Base-by-base conservation (phyloP, 2,329 filamentous ascomycete genomes). In the Chrysosporium queenslandicum region DNA sequence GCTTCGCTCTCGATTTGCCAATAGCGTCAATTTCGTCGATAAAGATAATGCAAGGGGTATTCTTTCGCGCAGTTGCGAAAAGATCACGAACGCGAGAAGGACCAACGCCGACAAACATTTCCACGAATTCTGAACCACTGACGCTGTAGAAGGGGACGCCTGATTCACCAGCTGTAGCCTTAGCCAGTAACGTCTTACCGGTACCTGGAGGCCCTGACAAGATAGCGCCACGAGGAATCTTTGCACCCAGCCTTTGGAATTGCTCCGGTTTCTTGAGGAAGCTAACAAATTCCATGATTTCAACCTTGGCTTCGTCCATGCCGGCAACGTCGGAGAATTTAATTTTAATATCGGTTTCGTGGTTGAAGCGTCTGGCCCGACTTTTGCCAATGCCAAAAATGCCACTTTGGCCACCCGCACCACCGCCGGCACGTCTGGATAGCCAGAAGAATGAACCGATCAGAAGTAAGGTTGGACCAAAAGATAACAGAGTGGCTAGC, bases 11-110 rank as follows among this genome's bases (percentile, higher is more conserved):
- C 52, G 91, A 86, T 66, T 90, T 88, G 61, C 92, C 92, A 63
- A 98, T 96, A 53, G 92, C 92, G 68, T 98, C 92, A 62, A 98
- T 98, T 71, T 98, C 92, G 66, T 98, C 92, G 60, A 98, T 97
- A 75, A 98, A 98, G 70, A 98, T 94, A 70, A 98, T 98, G 72
- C 92, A 98, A 2, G 92, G 92, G 0, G 92, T 87, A 70, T 87
- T 94, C 76, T 97, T 97, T 54, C 92, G 82, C 16, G 92, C 92
- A 61, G 87, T 95, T 53, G 88, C 83, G 64, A 98, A 98, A 49
- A 98, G 74, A 69, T 98, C 92, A 62, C 92, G 83, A 47, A 98
- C 92, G 70, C 92, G 82, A 27, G 91, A 97, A 18, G 92, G 87
- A 70, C 92, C 92, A 55, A 98, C 92, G 80, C 92, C 92, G 48